phyloP scores from a whole-genome alignment of 345 rosid genomes.

The Gossypium rotundifolium region DNA sequence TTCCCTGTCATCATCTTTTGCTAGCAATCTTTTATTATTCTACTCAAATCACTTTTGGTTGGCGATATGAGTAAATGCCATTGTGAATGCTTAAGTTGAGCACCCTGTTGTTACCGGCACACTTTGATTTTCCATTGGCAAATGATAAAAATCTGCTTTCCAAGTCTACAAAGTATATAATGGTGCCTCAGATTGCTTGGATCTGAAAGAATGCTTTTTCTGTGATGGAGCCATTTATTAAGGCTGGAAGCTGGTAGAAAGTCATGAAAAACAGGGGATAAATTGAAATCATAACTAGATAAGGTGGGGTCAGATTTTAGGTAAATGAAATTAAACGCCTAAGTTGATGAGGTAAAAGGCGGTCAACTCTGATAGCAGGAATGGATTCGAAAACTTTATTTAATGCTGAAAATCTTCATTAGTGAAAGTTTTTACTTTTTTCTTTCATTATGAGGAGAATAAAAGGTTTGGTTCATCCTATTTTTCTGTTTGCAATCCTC shows the following conservation, averaged over 20 bases:
- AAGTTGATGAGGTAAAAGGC: not conserved
- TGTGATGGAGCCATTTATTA: slow-evolving; percentile 14
- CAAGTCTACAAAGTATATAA: not conserved
- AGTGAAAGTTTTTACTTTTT: too few species aligned
- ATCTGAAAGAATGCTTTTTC: not conserved
- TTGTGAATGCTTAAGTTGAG: not conserved
- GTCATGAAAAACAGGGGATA: not conserved
- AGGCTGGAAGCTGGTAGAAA: not conserved
- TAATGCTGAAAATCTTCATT: not conserved
- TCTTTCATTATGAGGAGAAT: not conserved
- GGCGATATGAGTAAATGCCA: not conserved
- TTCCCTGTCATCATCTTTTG: not conserved
- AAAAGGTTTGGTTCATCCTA: not conserved
- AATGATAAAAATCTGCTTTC: not conserved
- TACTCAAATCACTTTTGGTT: not conserved
- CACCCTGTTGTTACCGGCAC: not conserved
- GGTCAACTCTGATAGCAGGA: not conserved
- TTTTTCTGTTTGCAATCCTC: not conserved
- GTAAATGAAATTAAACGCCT: not conserved
- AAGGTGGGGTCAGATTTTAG: not conserved
- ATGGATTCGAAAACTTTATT: not conserved
- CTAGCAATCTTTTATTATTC: not conserved
- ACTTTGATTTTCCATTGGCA: not conserved
- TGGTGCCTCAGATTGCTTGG: slow-evolving; percentile 1
- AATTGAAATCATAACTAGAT: not conserved